Evolutionary conservation across 2,329 filamentous ascomycete species (phyloP), one percentile per base, ranked within the genome.

Genomic region (Paraphoma sp.): DNA sequence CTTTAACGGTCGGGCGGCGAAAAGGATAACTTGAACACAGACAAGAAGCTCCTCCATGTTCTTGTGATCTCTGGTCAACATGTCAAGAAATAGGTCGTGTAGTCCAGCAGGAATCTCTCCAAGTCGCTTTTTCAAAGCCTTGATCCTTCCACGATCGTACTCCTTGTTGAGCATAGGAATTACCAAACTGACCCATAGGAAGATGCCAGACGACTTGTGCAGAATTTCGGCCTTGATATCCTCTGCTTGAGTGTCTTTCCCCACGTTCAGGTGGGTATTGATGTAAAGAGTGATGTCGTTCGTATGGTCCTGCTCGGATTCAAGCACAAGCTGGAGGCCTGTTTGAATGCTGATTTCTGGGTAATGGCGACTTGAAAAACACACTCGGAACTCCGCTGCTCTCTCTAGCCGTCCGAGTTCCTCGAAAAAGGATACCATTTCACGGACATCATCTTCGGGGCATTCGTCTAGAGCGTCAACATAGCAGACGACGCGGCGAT

Each of bases 281-380:
- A 46, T 29, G 23, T 46, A 46, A 10, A 6, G 4, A 3, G 44
- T 42, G 6, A 80, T 71, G 51, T 80, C 77, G 17, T 73, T 47
- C 0, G 42, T 36, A 41, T 79, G 76, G 0, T 69, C 76, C 6
- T 60, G 43, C 48, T 78, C 61, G 1, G 61, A 53, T 40, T 80
- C 78, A 0, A 81, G 54, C 0, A 63, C 53, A 0, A 78, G 17
- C 1, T 60, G 42, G 30, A 69, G 64, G 3, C 46, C 67, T n/a
- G 62, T 62, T 4, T 53, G 10, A 43, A 70, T 67, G 2, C 43
- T 67, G n/a, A 83, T 77, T 6, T 77, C 53, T 0, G 81, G 81
- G n/a, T 82, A 83, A 28, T 81, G 78, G 0, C 82, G 71, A 45
- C 81, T 84, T 0, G 81, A 80, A 2, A 84, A 77, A 46, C 78